A percentile compares a stretch with the other conserved stretches of the same genome.
These are phyloP conservation scores for Pisolithus thermaeus DNA, from an alignment of 1,284 basidiomycete species.

Conservation along the genomic window DNA sequence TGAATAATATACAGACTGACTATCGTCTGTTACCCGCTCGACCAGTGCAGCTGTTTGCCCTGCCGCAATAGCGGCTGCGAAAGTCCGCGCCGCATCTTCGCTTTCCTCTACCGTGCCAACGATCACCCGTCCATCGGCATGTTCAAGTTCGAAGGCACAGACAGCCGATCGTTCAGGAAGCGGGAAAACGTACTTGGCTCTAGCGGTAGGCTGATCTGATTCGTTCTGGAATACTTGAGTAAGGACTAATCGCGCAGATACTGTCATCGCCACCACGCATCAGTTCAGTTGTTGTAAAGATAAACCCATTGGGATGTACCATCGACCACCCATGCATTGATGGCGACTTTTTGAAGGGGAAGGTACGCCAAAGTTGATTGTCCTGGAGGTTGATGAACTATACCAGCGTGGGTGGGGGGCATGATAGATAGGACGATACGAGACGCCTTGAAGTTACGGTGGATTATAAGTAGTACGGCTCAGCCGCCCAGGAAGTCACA, in stretches of 20 bases:
- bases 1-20: conserved; percentile 30
- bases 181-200: conserved; percentile 54
- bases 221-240: conserved; percentile 44
- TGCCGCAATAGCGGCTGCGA: conserved; percentile 35
- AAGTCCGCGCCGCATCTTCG: conserved; percentile 36
- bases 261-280: conserved; percentile 23
- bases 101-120: conserved; percentile 48
- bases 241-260: conserved; percentile 46
- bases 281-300: conserved; percentile 1
- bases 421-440: conserved; percentile 6
- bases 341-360: conserved; percentile 37
- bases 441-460: background rate
- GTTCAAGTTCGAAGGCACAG: conserved; percentile 43
- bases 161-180: conserved; percentile 50
- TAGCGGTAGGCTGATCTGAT: conserved; percentile 29
- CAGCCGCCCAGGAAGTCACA: background rate
- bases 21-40: conserved; percentile 45
- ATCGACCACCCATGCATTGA: conserved; percentile 41
- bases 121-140: conserved; percentile 35
- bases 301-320: conserved; percentile 27
- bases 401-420: conserved; percentile 26
- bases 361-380: conserved; percentile 29
- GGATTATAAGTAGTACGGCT: background rate
- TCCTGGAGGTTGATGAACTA: conserved; percentile 31
- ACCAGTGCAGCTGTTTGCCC: conserved; percentile 42